Evolutionary conservation across 2,329 filamentous ascomycete genomes (phyloP), one percentile per base, ranked within the genome.

Genomic region (Neonectria magnoliae): DNA sequence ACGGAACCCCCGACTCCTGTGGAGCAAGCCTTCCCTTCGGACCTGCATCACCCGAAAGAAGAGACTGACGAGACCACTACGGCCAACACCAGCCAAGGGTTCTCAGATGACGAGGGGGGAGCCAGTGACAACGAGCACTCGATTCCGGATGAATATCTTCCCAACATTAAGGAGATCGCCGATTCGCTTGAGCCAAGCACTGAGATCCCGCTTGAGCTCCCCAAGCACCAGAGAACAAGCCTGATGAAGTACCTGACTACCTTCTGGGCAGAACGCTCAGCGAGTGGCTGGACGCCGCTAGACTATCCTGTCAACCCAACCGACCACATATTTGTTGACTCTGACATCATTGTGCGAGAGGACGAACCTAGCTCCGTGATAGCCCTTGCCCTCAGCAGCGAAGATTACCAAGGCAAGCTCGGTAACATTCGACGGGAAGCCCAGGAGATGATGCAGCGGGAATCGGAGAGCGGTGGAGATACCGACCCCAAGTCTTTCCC

Each of bases 211-310:
- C 80, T 92, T 10, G 93, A 97, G 71, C 85, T 99, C 13, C 93
- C 94, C 1, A 97, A 93, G 74, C 93, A 98, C 75, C 93, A 98
- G 76, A 96, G 95, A 78, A 94, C 90, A 62, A 98, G 94, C 50
- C 83, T 98, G 69, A 91, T 99, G 88, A 97, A 97, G 76, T 94
- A 98, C 82, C 85, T 99, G 50, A 96, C 94, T 16, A 98, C 95
- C 74, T 99, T 99, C 79, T 99, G 96, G 96, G 97, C 96, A 2
- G 97, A 99, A 79, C 89, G 96, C 57, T 98, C 96, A 52, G 93
- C 97, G 25, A 98, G 94, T 77, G 94, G 95, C 41, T 99, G 96
- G 96, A 87, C 91, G 6, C 88, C 91, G 22, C 86, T 99, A 20
- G 96, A 99, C 59, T 99, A 99, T 74, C 97, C 97, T 3, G 87